These are phyloP conservation scores for Alternaria viburni DNA, from an alignment of 2,329 filamentous ascomycete species.

Conservation along the genomic window DNA sequence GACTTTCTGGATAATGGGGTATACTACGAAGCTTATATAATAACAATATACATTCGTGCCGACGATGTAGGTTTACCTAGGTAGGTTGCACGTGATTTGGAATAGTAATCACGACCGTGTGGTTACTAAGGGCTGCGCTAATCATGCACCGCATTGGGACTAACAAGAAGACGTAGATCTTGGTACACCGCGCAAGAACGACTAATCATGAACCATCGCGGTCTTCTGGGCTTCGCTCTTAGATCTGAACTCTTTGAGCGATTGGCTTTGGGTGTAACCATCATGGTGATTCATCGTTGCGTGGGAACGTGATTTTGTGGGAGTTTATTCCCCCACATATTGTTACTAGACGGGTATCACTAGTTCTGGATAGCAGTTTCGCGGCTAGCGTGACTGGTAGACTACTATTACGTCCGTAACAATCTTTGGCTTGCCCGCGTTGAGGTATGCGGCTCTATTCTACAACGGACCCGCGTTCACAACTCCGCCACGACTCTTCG, in stretches of 20 bases:
- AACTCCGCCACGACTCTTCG: slow-evolving; percentile 27
- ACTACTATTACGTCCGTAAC: neutral
- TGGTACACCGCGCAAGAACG: neutral
- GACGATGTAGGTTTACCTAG: neutral
- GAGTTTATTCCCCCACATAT: neutral
- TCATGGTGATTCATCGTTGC: neutral
- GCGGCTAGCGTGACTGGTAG: neutral
- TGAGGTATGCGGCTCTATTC: neutral
- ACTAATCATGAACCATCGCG: neutral
- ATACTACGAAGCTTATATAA: neutral
- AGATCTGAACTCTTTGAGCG: neutral
- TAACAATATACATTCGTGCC: neutral
- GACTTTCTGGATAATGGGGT: neutral
- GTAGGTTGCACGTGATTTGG: neutral
- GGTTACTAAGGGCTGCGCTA: neutral
- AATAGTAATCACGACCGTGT: neutral
- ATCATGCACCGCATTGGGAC: neutral
- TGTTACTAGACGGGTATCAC: neutral
- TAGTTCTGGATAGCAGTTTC: neutral
- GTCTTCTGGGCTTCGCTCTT: neutral
- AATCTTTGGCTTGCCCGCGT: neutral
- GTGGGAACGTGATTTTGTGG: neutral
- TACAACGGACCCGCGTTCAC: neutral
- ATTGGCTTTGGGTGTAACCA: neutral
- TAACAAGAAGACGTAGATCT: neutral